Conservation (phyloP, 2,329 filamentous ascomycete genomes). For the Seiridium cupressi region DNA sequence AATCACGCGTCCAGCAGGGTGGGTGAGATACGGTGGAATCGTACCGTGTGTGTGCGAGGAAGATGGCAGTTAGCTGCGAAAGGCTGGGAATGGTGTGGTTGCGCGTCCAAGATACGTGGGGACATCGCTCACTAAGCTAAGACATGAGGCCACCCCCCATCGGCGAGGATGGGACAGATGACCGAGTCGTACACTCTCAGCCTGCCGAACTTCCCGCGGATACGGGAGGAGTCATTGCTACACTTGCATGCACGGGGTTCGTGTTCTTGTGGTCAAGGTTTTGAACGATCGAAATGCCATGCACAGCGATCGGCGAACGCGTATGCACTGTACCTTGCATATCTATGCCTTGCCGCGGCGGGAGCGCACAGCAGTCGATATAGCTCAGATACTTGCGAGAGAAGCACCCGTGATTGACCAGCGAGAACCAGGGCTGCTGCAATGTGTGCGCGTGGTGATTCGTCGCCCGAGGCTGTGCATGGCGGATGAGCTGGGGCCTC, state of each 20-base stretch:
- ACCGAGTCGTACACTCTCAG: not conserved
- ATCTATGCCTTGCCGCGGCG: not conserved
- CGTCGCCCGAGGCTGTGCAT: not conserved
- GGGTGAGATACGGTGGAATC: not conserved
- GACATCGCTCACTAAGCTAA: conserved; percentile 3
- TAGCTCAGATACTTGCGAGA: not conserved
- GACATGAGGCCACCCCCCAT: conserved; percentile 7
- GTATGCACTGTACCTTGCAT: conserved; percentile 10
- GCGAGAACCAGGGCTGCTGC: not conserved
- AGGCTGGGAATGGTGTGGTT: not conserved
- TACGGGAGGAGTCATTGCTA: not conserved
- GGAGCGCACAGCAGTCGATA: not conserved
- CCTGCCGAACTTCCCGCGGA: conserved; percentile 7
- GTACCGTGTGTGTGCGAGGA: not conserved
- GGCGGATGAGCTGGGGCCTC: not conserved
- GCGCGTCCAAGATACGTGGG: not conserved
- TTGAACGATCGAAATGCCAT: not conserved
- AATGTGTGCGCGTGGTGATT: not conserved
- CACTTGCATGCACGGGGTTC: conserved; percentile 7
- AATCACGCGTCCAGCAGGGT: conserved; percentile 7
- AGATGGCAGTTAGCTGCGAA: conserved; percentile 1
- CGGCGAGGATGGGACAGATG: not conserved
- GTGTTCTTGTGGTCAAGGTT: not conserved
- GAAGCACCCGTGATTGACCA: conserved; percentile 1
- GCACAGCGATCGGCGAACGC: conserved; percentile 1